These are phyloP conservation scores for Lipomyces spencermartinsiae DNA, from an alignment of 805 yeast genomes.

Conservation along the genomic window DNA sequence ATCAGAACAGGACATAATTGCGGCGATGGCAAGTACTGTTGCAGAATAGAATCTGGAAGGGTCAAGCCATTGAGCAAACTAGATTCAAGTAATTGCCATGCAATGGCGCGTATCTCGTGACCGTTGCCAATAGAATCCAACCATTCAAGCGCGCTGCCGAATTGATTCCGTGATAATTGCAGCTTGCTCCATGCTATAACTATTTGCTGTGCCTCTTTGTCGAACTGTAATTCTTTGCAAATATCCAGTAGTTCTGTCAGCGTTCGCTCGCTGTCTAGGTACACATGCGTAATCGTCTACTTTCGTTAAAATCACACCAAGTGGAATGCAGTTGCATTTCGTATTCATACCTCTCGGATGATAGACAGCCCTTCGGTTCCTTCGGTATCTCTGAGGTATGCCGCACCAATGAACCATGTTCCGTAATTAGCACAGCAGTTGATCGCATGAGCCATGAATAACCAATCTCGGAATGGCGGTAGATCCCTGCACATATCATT, in stretches of 20 bases:
- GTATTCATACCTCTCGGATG: conserved; percentile 31
- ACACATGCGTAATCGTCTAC: conserved; percentile 30
- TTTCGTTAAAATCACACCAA: background rate
- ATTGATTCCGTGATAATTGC: conserved; percentile 11
- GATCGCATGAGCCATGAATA: conserved; percentile 41
- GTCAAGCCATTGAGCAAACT: conserved; percentile 33
- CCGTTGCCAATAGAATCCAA: conserved; percentile 39
- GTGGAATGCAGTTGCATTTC: background rate
- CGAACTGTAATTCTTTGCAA: conserved; percentile 32
- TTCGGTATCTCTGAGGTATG: conserved; percentile 39
- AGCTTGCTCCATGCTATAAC: conserved; percentile 35
- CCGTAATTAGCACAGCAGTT: conserved; percentile 37
- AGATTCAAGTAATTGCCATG: conserved; percentile 43
- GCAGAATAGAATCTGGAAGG: conserved; percentile 29
- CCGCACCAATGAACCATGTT: conserved; percentile 41
- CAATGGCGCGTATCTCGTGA: conserved; percentile 34
- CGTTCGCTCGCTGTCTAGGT: conserved; percentile 23
- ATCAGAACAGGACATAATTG: conserved; percentile 30
- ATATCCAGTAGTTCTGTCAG: conserved; percentile 21
- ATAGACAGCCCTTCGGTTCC: conserved; percentile 33
- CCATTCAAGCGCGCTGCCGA: conserved; percentile 41
- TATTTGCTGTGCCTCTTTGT: conserved; percentile 16
- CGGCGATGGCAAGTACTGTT: conserved; percentile 28
- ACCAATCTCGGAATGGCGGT: conserved; percentile 40
- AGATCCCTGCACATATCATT: conserved; percentile 8